Conservation (phyloP, 441 rosid genomes). For the Euphorbia schlechtendalii region DNA sequence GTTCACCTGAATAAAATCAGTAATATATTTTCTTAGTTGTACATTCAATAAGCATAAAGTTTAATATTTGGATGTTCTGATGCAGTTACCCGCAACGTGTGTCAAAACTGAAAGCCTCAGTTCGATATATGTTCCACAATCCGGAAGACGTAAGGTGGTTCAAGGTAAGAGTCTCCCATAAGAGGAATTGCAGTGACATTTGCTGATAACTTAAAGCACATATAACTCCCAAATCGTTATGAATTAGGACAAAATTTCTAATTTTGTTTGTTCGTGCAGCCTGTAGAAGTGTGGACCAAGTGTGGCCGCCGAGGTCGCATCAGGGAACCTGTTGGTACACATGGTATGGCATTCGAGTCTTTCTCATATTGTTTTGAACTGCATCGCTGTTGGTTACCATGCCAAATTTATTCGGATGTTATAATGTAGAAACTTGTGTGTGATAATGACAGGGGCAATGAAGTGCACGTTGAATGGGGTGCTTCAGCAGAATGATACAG, state of each 20-base stretch:
- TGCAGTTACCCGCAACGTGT: constrained; percentile 91
- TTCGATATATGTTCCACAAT: constrained; percentile 82
- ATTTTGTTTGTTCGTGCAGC: constrained; percentile 43
- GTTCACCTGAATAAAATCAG: too few species aligned
- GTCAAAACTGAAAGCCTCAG: constrained; percentile 79
- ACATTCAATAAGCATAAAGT: too few species aligned
- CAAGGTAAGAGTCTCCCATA: constrained; percentile 48
- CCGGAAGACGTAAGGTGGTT: constrained; percentile 99
- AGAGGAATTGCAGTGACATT: background rate
- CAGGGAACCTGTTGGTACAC: constrained; percentile 93
- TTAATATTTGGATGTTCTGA: constrained; percentile 11
- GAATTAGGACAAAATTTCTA: too few species aligned
- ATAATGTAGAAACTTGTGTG: background rate
- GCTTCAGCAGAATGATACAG: constrained; percentile 82
- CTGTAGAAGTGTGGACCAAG: constrained; percentile 88
- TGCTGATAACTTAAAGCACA: background rate
- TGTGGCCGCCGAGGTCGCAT: constrained; percentile 83
- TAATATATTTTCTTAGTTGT: too few species aligned
- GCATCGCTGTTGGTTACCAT: too few species aligned
- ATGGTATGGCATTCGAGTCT: constrained; percentile 37
- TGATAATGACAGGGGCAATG: constrained; percentile 74
- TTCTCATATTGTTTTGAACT: too few species aligned
- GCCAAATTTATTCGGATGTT: too few species aligned
- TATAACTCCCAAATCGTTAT: background rate
- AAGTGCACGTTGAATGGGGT: constrained; percentile 77